Conservation (phyloP, 2,329 filamentous ascomycete genomes). For the Bisporella sp. region DNA sequence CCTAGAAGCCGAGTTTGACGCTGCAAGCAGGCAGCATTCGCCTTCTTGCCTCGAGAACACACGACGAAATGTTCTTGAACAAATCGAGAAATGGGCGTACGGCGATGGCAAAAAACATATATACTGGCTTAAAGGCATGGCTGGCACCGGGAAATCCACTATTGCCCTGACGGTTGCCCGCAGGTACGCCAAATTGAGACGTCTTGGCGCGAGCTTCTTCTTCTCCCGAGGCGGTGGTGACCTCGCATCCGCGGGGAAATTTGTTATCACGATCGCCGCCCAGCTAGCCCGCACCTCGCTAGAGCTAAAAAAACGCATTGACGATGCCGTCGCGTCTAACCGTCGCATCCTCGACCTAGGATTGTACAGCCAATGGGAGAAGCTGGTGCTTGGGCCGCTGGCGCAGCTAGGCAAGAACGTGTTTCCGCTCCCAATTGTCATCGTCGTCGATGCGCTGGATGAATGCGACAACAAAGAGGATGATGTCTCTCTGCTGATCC, state of each 20-base stretch:
- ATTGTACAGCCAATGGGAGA: conserved; percentile 31
- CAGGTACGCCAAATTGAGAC: background rate
- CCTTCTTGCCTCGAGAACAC: background rate
- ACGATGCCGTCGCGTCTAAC: conserved; percentile 19
- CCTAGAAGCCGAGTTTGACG: background rate
- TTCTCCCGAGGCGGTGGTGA: conserved; percentile 3
- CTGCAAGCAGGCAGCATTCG: background rate
- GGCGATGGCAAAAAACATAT: background rate
- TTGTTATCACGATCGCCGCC: background rate
- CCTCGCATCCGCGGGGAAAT: background rate
- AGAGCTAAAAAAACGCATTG: background rate
- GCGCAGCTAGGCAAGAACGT: conserved; percentile 1
- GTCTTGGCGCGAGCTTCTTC: too few relatives aligned
- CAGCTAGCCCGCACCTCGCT: background rate
- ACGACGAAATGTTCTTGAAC: background rate
- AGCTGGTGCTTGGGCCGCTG: conserved; percentile 32
- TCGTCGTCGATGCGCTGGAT: conserved; percentile 6
- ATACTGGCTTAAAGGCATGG: background rate
- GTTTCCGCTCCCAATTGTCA: background rate
- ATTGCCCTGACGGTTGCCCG: conserved; percentile 4
- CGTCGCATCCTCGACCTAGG: conserved; percentile 20
- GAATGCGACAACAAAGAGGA: conserved; percentile 2
- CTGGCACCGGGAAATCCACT: too few relatives aligned
- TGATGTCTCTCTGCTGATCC: background rate
- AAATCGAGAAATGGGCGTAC: background rate